Conservation (phyloP, 345 rosid genomes). For the Excoecaria agallocha region DNA sequence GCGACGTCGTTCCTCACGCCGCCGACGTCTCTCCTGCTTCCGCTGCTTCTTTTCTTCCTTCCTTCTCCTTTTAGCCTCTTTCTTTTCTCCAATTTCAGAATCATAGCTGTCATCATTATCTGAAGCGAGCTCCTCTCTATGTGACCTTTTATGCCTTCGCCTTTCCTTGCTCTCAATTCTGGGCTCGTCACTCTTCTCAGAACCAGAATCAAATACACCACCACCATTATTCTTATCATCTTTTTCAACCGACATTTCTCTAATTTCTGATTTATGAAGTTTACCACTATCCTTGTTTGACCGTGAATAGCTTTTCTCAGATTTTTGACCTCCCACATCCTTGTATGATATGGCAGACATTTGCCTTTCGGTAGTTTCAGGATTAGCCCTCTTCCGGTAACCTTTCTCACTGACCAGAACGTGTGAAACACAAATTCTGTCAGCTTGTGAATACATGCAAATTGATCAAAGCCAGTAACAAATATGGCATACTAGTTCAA, state of each 20-base stretch:
- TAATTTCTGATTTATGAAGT: slow-evolving; percentile 29
- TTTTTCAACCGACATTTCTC: slow-evolving; percentile 34
- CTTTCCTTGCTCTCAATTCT: slow-evolving; percentile 46
- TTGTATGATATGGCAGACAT: slow-evolving; percentile 37
- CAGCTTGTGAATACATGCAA: neutral
- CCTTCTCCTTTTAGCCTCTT: slow-evolving; percentile 80
- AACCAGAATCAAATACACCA: slow-evolving; percentile 46
- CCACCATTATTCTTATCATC: slow-evolving; percentile 37
- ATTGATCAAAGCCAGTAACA: slow-evolving; percentile 13
- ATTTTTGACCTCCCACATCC: slow-evolving; percentile 28
- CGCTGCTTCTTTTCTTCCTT: slow-evolving; percentile 79
- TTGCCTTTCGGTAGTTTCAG: slow-evolving; percentile 37
- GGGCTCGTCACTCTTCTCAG: slow-evolving; percentile 48
- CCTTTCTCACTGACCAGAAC: slow-evolving; percentile 53
- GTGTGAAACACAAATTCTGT: slow-evolving; percentile 16
- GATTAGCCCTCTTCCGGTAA: slow-evolving; percentile 31
- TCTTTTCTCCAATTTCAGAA: slow-evolving; percentile 73
- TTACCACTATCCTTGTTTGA: slow-evolving; percentile 33
- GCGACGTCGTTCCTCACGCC: slow-evolving; percentile 71
- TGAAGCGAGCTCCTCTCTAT: slow-evolving; percentile 51
- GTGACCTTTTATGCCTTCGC: slow-evolving; percentile 60
- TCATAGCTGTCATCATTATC: slow-evolving; percentile 55
- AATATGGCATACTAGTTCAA: neutral
- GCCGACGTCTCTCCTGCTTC: slow-evolving; percentile 80
- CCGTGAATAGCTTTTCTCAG: slow-evolving; percentile 30